phyloP scores from a whole-genome alignment of 306 rosid species.

The Corylus americana region DNA sequence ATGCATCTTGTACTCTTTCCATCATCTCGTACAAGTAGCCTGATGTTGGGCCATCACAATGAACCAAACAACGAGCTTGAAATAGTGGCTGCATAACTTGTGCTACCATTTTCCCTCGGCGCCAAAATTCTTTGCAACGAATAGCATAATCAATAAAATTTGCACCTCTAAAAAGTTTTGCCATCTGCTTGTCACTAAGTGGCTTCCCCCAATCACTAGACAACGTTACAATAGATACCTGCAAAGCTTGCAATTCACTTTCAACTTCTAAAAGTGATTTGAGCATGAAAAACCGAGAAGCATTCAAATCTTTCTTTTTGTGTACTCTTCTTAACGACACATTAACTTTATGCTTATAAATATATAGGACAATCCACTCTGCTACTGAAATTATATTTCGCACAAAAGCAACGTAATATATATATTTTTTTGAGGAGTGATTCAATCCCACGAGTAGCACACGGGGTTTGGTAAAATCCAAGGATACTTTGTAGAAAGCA shows the following conservation, averaged over 20 bases:
- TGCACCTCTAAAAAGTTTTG: too few relatives aligned
- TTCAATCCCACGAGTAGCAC: neutral
- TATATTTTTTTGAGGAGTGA: neutral
- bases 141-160: neutral
- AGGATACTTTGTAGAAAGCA: neutral
- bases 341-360: neutral
- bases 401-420: rapidly evolving
- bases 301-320: too few relatives aligned
- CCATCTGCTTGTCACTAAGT: neutral
- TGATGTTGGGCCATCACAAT: neutral
- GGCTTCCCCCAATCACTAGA: neutral
- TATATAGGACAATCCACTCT: neutral
- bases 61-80: neutral
- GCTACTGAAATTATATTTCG: rapidly evolving
- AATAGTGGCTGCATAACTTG: neutral
- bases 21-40: slow-evolving; percentile 12
- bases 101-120: neutral
- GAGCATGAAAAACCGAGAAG: neutral
- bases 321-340: neutral
- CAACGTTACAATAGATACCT: neutral
- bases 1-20: too few relatives aligned
- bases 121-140: neutral
- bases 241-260: neutral
- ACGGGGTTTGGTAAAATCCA: neutral
- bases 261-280: neutral